A percentile compares a stretch with the other conserved stretches of the same genome.
These are phyloP conservation scores for Austropuccinia psidii DNA, from an alignment of 1,284 basidiomycete genomes.

Conservation along the genomic window DNA sequence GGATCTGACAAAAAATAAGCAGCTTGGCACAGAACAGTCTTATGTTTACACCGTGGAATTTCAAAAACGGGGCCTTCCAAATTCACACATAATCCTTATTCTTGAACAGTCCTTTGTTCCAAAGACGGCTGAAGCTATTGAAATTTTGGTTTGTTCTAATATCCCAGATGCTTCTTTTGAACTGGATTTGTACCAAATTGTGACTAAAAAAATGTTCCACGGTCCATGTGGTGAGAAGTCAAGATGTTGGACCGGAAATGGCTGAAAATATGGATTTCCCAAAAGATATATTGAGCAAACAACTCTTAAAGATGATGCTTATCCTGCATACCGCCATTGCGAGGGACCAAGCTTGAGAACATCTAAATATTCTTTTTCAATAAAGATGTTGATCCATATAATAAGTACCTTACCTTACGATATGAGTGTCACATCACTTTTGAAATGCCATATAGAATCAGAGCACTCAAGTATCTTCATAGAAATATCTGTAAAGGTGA, in stretches of 20 bases:
- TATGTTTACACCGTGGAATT: slow-evolving; percentile 54
- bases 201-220: slow-evolving; percentile 52
- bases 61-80: slow-evolving; percentile 54
- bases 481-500: slow-evolving; percentile 19
- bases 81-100: slow-evolving; percentile 53
- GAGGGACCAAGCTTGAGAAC: no score
- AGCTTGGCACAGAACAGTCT: slow-evolving; percentile 48
- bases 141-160: slow-evolving; percentile 49
- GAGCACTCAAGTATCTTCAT: slow-evolving; percentile 13
- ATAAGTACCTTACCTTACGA: neutral
- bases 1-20: slow-evolving; percentile 44
- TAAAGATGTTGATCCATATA: slow-evolving; percentile 1
- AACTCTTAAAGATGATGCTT: slow-evolving; percentile 48
- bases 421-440: slow-evolving; percentile 25
- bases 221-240: slow-evolving; percentile 49
- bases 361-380: no score
- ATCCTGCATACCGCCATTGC: no score
- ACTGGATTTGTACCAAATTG: slow-evolving; percentile 49
- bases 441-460: neutral
- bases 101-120: slow-evolving; percentile 47
- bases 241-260: slow-evolving; percentile 50
- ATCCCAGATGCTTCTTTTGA: slow-evolving; percentile 50
- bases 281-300: slow-evolving; percentile 50
- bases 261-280: slow-evolving; percentile 51
- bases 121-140: slow-evolving; percentile 48